Base-by-base conservation (phyloP, 2,329 filamentous ascomycete genomes). In the Phialophora tarda region DNA sequence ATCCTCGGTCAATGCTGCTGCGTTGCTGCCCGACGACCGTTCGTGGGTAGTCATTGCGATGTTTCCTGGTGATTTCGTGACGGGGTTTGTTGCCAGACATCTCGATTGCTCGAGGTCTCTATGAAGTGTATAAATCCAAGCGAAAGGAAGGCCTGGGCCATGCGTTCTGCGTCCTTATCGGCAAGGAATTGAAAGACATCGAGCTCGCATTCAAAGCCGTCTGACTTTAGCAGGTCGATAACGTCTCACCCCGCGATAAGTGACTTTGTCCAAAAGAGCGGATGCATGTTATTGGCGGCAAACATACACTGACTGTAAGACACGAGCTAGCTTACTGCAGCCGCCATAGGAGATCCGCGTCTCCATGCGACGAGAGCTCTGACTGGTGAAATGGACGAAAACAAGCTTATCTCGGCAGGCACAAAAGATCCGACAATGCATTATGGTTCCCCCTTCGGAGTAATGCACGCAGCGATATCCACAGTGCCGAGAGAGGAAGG, bases 131-230 rank as follows among this genome's bases (percentile, higher is more conserved):
- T 63, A 44, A 61, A 57, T 56, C n/a, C 51, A 48, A 56, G 50
- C 38, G 53, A 32, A 21, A 7, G 6, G 11, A 10, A 56, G 38
- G 41, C 30, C 60, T 63, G 8, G 58, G 60, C 60, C 53, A 56
- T 17, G 38, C 26, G 21, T 55, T 57, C 30, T 54, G 24, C 51
- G 5, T 63, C 60, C 60, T 63, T 63, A 63, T 63, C 60, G 56
- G 23, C 53, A 23, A 50, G 51, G 32, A 10, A 38, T 24, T 47
- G 41, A 57, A 30, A 32, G 58, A 53, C 24, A 26, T 8, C 3
- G 57, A 17, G 57, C 23, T 30, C 47, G 28, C 38, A 50, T 28
- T 30, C 24, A 21, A 8, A 55, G 24, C 11, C 24, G 50, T 55
- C 59, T 54, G 50, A 28, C 50, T 55, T 55, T 10, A 59, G 57